Evolutionary conservation across 306 rosid species (phyloP), one percentile per base, ranked within the genome.

Genomic region (Oxytropis ochrocephala): DNA sequence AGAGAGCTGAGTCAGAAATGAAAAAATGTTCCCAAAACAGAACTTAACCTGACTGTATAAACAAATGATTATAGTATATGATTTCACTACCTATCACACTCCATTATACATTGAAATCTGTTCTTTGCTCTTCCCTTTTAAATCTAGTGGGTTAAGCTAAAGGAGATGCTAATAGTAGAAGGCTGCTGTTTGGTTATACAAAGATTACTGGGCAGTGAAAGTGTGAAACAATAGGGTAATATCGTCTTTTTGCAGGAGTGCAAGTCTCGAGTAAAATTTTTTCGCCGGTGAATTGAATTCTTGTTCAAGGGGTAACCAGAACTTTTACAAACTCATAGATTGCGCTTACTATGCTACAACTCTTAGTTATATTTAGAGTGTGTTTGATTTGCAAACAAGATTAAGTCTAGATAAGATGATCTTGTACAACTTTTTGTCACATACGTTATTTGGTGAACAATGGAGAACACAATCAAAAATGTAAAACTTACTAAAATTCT

Each of bases 1-100:
- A 78, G 81, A 83, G 79, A 77, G 89, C 90, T 7, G 98, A 92
- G 83, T 88, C 89, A 0, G 87, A 85, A 78, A 59, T 73, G 74
- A 84, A 77, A 72, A 83, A 70, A 50, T 75, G 72, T 81, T 78
- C 82, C 13, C 50, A 46, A 30, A 72, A 24, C 57, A 81, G 75
- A 76, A 47, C 60, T 39, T 78, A 69, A 67, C 69, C 52, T 38
- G 53, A 74, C 62, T 70, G 74, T 64, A 50, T 66, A 66, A 36
- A 52, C 67, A 21, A 52, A 38, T 21, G 19, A 50, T 51, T 73
- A 52, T 51, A 46, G 80, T 56, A 69, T 30, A 75, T 75, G 63
- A 64, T 70, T 74, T 55, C 60, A 44, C 39, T 51, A 52, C 61
- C 70, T 77, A 79, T 70, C 68, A 69, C 35, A 46, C 38, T 29